A percentile compares a stretch with the other conserved stretches of the same genome.
Conservation (phyloP, 1,284 basidiomycete species). For the Butyriboletus appendiculatus region DNA sequence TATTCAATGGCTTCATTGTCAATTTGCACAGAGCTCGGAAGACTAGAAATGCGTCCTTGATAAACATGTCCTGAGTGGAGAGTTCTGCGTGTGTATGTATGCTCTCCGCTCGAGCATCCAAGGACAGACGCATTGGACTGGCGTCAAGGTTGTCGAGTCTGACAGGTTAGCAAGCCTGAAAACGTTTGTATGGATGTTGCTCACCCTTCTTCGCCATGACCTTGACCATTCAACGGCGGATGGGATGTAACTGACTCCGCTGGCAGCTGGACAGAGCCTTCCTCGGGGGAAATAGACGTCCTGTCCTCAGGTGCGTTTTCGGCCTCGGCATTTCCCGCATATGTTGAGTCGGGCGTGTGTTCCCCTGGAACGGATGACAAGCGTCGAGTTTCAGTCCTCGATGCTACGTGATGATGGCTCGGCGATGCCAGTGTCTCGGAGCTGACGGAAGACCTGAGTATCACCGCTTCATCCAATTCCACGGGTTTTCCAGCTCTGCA, state of each 20-base stretch:
- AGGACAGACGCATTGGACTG: slow-evolving; percentile 10
- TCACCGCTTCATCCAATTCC: slow-evolving; percentile 26
- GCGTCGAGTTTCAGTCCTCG: slow-evolving; percentile 12
- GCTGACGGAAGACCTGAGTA: slow-evolving; percentile 23
- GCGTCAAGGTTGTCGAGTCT: slow-evolving; percentile 1
- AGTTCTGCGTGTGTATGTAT: slow-evolving; percentile 34
- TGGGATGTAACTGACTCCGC: background rate
- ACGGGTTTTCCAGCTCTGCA: slow-evolving; percentile 48
- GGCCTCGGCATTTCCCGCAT: background rate
- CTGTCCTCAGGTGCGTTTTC: slow-evolving; percentile 5
- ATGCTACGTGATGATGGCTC: slow-evolving; percentile 4
- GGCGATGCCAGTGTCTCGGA: slow-evolving; percentile 25
- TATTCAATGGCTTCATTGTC: slow-evolving; percentile 95
- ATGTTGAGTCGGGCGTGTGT: slow-evolving; percentile 2
- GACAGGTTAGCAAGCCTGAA: slow-evolving; percentile 9
- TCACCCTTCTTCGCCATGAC: slow-evolving; percentile 25
- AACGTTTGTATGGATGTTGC: slow-evolving; percentile 1
- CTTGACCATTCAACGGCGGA: slow-evolving; percentile 5
- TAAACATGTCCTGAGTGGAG: slow-evolving; percentile 79
- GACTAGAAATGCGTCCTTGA: slow-evolving; percentile 96
- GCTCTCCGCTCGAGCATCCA: slow-evolving; percentile 15
- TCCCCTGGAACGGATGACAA: slow-evolving; percentile 9
- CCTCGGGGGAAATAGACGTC: slow-evolving; percentile 1
- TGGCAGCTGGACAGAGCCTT: background rate
- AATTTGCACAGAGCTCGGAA: slow-evolving; percentile 95